These are phyloP conservation scores for Verticillium nubilum DNA, from an alignment of 2,329 filamentous ascomycete genomes.

Conservation along the genomic window DNA sequence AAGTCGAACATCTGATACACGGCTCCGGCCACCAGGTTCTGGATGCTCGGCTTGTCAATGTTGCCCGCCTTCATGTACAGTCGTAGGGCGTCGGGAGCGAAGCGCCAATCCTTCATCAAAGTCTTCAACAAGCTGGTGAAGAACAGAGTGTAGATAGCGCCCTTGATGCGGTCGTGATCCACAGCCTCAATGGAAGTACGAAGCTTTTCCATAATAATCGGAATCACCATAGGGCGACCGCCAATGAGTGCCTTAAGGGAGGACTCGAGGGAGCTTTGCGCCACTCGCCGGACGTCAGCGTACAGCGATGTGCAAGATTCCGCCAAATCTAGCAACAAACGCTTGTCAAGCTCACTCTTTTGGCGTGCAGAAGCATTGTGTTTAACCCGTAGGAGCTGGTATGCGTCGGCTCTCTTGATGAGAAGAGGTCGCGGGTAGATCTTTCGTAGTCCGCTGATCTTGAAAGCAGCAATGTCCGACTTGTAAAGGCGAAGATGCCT, in stretches of 20 bases:
- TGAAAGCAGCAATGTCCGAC: slow-evolving; percentile 86
- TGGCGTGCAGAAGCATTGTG: slow-evolving; percentile 87
- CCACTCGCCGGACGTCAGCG: slow-evolving; percentile 90
- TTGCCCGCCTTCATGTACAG: slow-evolving; percentile 85
- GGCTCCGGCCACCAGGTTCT: slow-evolving; percentile 76
- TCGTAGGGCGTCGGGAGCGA: slow-evolving; percentile 82
- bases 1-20: slow-evolving; percentile 88
- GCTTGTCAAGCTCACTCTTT: slow-evolving; percentile 85
- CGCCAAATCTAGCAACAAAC: slow-evolving; percentile 77
- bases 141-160: slow-evolving; percentile 83
- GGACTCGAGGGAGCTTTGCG: slow-evolving; percentile 87
- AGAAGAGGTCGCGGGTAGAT: slow-evolving; percentile 89
- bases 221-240: slow-evolving; percentile 82
- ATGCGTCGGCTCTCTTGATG: slow-evolving; percentile 87
- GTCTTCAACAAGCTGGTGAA: slow-evolving; percentile 87
- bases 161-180: slow-evolving; percentile 90
- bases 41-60: slow-evolving; percentile 91
- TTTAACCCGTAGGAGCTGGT: slow-evolving; percentile 88
- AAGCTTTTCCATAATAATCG: slow-evolving; percentile 74
- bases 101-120: slow-evolving; percentile 87
- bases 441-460: slow-evolving; percentile 87
- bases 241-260: slow-evolving; percentile 89
- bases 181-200: slow-evolving; percentile 71
- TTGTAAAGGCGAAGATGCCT: slow-evolving; percentile 78
- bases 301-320: slow-evolving; percentile 88